Evolutionary conservation across 148 eudicot species (phyloP).

Genomic region (Rhododendron molle): DNA sequence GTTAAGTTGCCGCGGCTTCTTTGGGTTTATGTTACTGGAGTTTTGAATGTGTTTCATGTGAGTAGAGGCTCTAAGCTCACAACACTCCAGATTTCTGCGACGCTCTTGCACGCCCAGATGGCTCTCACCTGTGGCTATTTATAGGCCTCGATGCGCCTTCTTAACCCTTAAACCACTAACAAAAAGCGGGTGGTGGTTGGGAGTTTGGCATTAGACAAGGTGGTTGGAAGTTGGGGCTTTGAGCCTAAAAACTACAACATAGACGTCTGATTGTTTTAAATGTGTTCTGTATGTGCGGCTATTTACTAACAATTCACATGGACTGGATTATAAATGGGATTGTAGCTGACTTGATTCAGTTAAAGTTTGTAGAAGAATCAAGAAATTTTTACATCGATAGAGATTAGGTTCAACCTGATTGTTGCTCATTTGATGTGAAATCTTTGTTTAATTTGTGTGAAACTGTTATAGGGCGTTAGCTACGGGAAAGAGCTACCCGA

Average conservation of each 20-base stretch:
- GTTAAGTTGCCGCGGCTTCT: too few species aligned
- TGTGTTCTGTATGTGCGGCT: background rate
- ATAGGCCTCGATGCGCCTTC: too few species aligned
- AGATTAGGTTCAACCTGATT: background rate
- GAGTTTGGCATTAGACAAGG: too few species aligned
- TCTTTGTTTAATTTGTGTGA: background rate
- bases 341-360: background rate
- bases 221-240: too few species aligned
- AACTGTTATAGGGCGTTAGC: background rate
- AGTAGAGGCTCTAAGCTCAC: background rate
- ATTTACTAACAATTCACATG: background rate
- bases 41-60: background rate
- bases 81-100: too few species aligned
- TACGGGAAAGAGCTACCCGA: slow-evolving; percentile 79
- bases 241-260: background rate
- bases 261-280: background rate
- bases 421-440: background rate
- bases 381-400: background rate
- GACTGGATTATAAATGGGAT: background rate
- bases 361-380: background rate
- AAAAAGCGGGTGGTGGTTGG: too few species aligned
- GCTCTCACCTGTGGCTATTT: too few species aligned
- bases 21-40: background rate
- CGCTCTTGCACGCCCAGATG: too few species aligned
- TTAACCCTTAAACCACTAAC: too few species aligned